Evolutionary conservation across 2,329 filamentous ascomycete species (phyloP).

Genomic region (Pseudocercospora fijiensis): DNA sequence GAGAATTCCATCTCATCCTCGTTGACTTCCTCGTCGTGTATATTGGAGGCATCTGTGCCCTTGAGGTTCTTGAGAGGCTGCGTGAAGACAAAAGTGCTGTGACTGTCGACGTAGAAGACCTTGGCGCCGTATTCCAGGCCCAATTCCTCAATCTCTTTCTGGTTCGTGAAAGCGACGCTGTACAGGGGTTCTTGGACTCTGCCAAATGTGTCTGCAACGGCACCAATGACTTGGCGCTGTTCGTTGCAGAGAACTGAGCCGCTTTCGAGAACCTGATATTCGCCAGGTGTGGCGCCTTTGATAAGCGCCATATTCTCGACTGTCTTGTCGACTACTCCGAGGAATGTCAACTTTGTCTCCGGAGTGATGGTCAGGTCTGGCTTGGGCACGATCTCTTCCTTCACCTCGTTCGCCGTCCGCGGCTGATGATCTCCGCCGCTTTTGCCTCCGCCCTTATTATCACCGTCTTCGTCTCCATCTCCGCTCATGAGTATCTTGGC

Average conservation of each 20-base stretch:
- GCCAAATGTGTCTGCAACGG: slow-evolving; percentile 78
- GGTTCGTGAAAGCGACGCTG: slow-evolving; percentile 70
- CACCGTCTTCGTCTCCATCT: slow-evolving; percentile 76
- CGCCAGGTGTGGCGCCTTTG: slow-evolving; percentile 73
- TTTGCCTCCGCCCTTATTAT: slow-evolving; percentile 54
- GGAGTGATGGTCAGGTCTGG: slow-evolving; percentile 76
- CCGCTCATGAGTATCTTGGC: slow-evolving; percentile 82
- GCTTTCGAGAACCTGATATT: slow-evolving; percentile 79
- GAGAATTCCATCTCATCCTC: slow-evolving; percentile 93
- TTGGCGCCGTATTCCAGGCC: slow-evolving; percentile 67
- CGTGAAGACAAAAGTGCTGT: slow-evolving; percentile 84
- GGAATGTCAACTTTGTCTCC: slow-evolving; percentile 71
- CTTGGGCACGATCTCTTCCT: slow-evolving; percentile 53
- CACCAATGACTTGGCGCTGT: slow-evolving; percentile 74
- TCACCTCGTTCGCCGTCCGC: slow-evolving; percentile 77
- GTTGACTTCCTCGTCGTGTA: slow-evolving; percentile 86
- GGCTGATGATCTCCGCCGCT: slow-evolving; percentile 50
- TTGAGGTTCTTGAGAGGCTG: slow-evolving; percentile 75
- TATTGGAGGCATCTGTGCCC: slow-evolving; percentile 89
- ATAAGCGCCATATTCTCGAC: slow-evolving; percentile 79
- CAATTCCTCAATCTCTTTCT: slow-evolving; percentile 65
- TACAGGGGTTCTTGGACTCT: slow-evolving; percentile 84
- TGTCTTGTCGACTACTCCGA: slow-evolving; percentile 73
- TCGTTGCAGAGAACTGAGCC: slow-evolving; percentile 80
- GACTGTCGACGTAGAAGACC: slow-evolving; percentile 75